Base-by-base conservation (phyloP, 192 early-diverging fungal species). In the Mortierella antarctica region DNA sequence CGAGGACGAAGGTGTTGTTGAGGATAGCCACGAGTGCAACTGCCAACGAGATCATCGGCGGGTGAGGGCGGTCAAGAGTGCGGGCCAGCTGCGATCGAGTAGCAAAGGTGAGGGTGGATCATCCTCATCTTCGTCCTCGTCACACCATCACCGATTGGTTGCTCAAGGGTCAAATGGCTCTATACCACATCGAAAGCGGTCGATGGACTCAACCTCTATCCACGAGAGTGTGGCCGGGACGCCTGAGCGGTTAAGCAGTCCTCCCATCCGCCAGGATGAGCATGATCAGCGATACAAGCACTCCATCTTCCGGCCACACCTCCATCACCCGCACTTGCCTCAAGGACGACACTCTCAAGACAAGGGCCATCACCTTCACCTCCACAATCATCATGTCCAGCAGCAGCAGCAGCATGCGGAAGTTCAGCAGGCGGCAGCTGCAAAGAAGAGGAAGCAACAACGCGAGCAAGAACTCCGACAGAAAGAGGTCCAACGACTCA, bases 391-490 rank as follows among this genome's bases (percentile, higher is more conserved):
- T 14, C 64, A 54, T 8, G 2, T 17, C 42, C 15, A 17, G 39
- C n/a, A 17, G 40, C 53, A 8, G 18, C 8, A 15, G 7, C 39
- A 10, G 7, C 40, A 62, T 14, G 41, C n/a, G 44, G 48, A 48
- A 13, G 23, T 21, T 2, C 14, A 18, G 5, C n/a, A 40, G 18
- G 9, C 18, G 1, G 69, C 61, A 9, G 69, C 60, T 0, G 40
- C 57, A 46, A 73, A 68, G 53, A 75, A 75, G 50, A 57, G 23
- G 62, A 65, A 59, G 31, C 71, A 73, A 21, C 66, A 67, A n/a
- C 55, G 53, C 6, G 74, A 77, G 14, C 74, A 77, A 49, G 74
- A 69, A n/a, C 17, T 65, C 4, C 74, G 67, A 7, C 66, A 59
- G 39, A 60, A 42, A 42, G 74, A 77, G 12, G 39, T 77, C 15